Evolutionary conservation across 495 filamentous ascomycete species (phyloP).

Genomic region (Aeminium ludgeri): DNA sequence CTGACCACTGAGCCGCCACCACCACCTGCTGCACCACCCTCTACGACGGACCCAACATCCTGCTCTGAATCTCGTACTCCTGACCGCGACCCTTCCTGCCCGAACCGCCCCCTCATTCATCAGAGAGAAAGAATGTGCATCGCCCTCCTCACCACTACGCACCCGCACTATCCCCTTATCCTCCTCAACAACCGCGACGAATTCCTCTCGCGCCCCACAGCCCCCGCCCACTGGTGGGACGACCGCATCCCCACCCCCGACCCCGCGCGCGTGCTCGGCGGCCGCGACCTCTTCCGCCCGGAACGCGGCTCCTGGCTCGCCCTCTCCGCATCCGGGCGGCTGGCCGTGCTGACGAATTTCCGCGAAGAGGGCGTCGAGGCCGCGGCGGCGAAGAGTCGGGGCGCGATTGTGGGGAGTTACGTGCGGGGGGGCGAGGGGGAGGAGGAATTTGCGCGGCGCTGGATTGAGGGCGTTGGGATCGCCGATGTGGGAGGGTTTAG

Average conservation of each 20-base stretch:
- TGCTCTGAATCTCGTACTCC: too few relatives aligned
- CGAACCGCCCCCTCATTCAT: too few relatives aligned
- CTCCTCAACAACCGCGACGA: slow-evolving; percentile 90
- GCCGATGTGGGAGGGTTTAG: slow-evolving; percentile 80
- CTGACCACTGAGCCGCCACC: too few relatives aligned
- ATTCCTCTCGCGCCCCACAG: slow-evolving; percentile 79
- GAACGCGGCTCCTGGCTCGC: slow-evolving; percentile 86
- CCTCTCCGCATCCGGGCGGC: slow-evolving; percentile 62
- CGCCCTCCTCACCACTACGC: slow-evolving; percentile 70
- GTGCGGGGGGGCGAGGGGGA: slow-evolving; percentile 23
- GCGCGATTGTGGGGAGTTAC: slow-evolving; percentile 43
- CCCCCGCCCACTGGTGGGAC: slow-evolving; percentile 69
- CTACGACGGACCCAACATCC: too few relatives aligned
- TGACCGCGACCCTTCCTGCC: too few relatives aligned
- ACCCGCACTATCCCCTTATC: slow-evolving; percentile 80
- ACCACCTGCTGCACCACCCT: too few relatives aligned
- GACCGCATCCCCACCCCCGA: slow-evolving; percentile 20
- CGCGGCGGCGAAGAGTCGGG: slow-evolving; percentile 50
- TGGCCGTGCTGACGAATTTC: slow-evolving; percentile 91
- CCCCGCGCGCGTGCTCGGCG: slow-evolving; percentile 43
- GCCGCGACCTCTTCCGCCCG: slow-evolving; percentile 47
- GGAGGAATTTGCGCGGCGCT: slow-evolving; percentile 47
- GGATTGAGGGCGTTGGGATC: slow-evolving; percentile 50
- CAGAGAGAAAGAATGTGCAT: slow-evolving; percentile 69
- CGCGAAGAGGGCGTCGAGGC: slow-evolving; percentile 53